Evolutionary conservation across 169 alveolate genomes (phyloP).

Genomic region (Plasmodium gonderi): DNA sequence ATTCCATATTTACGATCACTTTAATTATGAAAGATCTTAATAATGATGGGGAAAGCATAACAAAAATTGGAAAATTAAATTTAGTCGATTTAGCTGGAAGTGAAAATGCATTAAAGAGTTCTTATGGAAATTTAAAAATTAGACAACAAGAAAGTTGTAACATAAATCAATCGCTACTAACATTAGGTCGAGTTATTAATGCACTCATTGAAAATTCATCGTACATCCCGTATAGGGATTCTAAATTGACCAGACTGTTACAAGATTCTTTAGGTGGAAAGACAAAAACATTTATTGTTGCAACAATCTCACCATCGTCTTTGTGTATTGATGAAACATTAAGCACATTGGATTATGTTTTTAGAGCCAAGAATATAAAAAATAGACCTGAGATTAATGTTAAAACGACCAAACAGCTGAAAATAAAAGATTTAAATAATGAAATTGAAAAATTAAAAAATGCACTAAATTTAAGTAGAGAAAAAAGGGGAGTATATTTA

Average conservation of each 20-base stretch:
- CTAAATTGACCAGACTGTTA: constrained; percentile 94
- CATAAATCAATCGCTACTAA: constrained; percentile 90
- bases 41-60: constrained; percentile 88
- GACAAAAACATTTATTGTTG: constrained; percentile 95
- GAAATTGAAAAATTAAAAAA: constrained; percentile 81
- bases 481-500: constrained; percentile 79
- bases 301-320: constrained; percentile 94
- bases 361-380: constrained; percentile 93
- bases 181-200: constrained; percentile 93
- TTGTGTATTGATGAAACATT: constrained; percentile 92
- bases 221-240: constrained; percentile 97
- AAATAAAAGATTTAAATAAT: constrained; percentile 80
- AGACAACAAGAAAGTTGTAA: constrained; percentile 93
- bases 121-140: constrained; percentile 90
- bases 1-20: constrained; percentile 90
- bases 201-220: constrained; percentile 91
- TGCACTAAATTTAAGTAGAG: constrained; percentile 78
- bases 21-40: constrained; percentile 89
- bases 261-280: constrained; percentile 97
- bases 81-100: constrained; percentile 98
- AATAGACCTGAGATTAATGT: constrained; percentile 92
- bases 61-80: constrained; percentile 90
- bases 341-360: constrained; percentile 92
- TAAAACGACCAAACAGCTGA: constrained; percentile 90
- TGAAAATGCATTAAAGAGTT: constrained; percentile 90